These are phyloP conservation scores for Akanthomyces uredinophilus DNA, from an alignment of 2,329 filamentous ascomycete species.

Conservation along the genomic window DNA sequence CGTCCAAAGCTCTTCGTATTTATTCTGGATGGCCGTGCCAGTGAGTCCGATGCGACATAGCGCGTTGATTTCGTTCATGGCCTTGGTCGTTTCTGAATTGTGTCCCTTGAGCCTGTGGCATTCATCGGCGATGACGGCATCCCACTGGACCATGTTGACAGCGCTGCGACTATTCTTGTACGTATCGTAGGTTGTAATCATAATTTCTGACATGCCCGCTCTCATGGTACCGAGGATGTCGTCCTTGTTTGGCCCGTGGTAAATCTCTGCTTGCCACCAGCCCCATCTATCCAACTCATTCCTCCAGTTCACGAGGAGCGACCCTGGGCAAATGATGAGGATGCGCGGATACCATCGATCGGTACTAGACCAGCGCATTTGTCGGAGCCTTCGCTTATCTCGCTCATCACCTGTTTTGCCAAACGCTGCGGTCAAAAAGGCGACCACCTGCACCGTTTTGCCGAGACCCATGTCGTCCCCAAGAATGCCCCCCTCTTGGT, in stretches of 20 bases:
- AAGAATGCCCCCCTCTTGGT: constrained; percentile 83
- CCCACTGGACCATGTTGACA: constrained; percentile 86
- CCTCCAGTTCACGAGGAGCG: constrained; percentile 86
- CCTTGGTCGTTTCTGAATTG: constrained; percentile 69
- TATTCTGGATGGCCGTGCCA: constrained; percentile 95
- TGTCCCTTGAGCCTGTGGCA: constrained; percentile 85
- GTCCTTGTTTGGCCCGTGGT: constrained; percentile 65
- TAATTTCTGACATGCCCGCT: constrained; percentile 75
- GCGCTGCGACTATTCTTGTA: constrained; percentile 71
- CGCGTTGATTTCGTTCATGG: constrained; percentile 86
- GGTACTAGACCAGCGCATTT: constrained; percentile 58
- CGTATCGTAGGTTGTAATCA: constrained; percentile 91
- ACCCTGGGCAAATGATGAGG: constrained; percentile 83
- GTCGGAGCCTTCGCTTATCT: constrained; percentile 82
- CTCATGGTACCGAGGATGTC: constrained; percentile 66
- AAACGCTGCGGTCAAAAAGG: constrained; percentile 85
- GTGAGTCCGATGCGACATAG: constrained; percentile 90
- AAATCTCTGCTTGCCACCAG: constrained; percentile 86
- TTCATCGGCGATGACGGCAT: constrained; percentile 90
- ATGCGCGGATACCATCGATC: constrained; percentile 70
- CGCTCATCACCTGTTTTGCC: constrained; percentile 89
- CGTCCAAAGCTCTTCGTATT: constrained; percentile 95
- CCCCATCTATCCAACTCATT: constrained; percentile 85
- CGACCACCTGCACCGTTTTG: constrained; percentile 93
- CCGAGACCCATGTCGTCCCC: constrained; percentile 97